Base-by-base conservation (phyloP, 805 yeast genomes). In the Candida xyloterini region DNA sequence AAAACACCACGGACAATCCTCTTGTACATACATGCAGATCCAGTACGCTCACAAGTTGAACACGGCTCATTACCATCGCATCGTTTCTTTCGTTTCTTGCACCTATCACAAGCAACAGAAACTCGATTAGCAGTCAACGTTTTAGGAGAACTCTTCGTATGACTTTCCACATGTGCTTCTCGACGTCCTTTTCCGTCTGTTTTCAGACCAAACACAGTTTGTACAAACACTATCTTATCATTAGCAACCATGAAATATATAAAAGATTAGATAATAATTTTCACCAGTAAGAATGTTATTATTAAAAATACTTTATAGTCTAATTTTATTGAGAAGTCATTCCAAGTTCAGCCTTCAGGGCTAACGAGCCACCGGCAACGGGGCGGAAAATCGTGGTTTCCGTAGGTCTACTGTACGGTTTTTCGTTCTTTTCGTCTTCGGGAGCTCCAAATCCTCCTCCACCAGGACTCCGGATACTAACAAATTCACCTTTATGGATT, bases 401-500 rank as follows among this genome's bases (percentile, higher is more conserved):
- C 16, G 27, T 10, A 8, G 40, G 47, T 49, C 33, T 59, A 49
- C 32, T 48, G 47, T 73, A 73, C 22, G 51, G 51, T 49, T 10
- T 68, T 63, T 37, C 48, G 7, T 21, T n/a, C 3, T 18, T 22
- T 7, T 22, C n/a, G 10, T 39, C 35, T 65, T 66, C 15, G 62
- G 56, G 39, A 61, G 59, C 52, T 68, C 74, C 74, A 42, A 55
- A 67, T 15, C 73, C 74, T 33, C 74, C 74, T 29, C 73, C 74
- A 43, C 73, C 71, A 1, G 74, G 73, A n/a, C 71, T 67, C 38
- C 50, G 25, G 11, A 68, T 60, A 32, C 56, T 59, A 26, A 69
- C 39, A 31, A 64, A 57, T 44, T 68, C 74, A 11, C 72, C 71
- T 28, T 53, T 52, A 32, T 58, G 59, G 40, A 67, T 46, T 25